phyloP scores from a whole-genome alignment of 2,329 filamentous ascomycete species.

The Chaetomium strumarium region DNA sequence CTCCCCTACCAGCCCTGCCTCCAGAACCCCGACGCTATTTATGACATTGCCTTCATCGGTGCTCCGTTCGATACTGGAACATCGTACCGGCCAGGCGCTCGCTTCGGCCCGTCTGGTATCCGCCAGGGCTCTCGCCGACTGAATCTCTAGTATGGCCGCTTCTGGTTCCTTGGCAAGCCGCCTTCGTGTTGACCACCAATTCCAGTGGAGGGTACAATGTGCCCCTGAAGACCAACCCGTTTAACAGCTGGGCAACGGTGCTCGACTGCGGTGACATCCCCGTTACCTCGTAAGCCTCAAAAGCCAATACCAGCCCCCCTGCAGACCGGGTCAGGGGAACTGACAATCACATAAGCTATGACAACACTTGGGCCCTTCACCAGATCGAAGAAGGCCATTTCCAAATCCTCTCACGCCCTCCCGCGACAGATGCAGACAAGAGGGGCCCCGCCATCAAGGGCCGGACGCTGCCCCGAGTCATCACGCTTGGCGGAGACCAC shows the following conservation, averaged over 20 bases:
- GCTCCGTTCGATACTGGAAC: constrained; percentile 84
- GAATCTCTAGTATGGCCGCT: constrained; percentile 68
- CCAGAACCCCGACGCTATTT: constrained; percentile 61
- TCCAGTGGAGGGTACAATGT: constrained; percentile 80
- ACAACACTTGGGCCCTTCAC: constrained; percentile 73
- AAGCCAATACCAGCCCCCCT: not conserved
- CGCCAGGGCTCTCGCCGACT: constrained; percentile 79
- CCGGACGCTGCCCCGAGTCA: constrained; percentile 72
- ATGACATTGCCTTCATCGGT: constrained; percentile 84
- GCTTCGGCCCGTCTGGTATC: constrained; percentile 79
- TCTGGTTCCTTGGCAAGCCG: not conserved
- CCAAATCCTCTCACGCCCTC: constrained; percentile 63
- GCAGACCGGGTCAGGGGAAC: no score
- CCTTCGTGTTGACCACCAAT: constrained; percentile 21
- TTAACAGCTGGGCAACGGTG: constrained; percentile 73
- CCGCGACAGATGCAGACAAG: constrained; percentile 61
- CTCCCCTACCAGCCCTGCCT: constrained; percentile 74
- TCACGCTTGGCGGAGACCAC: constrained; percentile 65
- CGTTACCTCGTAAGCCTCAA: constrained; percentile 55
- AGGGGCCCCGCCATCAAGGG: constrained; percentile 64
- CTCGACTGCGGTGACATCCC: constrained; percentile 81
- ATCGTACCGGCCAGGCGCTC: constrained; percentile 75
- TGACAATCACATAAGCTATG: constrained; percentile 41
- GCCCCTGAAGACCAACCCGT: constrained; percentile 71
- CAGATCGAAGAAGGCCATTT: constrained; percentile 86